phyloP scores from a whole-genome alignment of 2,329 filamentous ascomycete genomes.

The Penicillium vulpinum region DNA sequence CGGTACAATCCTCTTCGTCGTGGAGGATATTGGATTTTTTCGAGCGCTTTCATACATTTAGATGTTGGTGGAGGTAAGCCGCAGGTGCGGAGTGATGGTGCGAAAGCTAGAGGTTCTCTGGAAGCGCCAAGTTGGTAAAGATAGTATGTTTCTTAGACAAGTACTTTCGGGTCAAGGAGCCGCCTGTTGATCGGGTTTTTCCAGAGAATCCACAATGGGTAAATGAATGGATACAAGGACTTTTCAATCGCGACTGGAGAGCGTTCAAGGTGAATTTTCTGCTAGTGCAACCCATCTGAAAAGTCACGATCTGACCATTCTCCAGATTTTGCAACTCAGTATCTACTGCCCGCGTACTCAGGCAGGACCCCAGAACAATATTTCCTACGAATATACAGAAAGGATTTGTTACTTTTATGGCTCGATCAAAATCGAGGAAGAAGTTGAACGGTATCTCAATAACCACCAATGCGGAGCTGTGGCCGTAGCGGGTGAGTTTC shows the following conservation, averaged over 20 bases:
- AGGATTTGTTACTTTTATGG: constrained; percentile 3
- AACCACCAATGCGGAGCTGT: neutral
- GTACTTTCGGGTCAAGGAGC: no score
- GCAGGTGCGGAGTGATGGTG: neutral
- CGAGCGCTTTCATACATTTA: neutral
- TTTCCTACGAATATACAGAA: neutral
- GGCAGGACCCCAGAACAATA: neutral
- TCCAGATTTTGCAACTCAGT: constrained; percentile 6
- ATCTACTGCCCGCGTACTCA: constrained; percentile 3
- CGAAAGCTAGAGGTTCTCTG: constrained; percentile 7
- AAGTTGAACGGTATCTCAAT: neutral
- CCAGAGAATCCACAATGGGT: neutral
- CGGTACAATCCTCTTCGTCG: constrained; percentile 8
- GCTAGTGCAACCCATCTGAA: no score
- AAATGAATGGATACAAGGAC: neutral
- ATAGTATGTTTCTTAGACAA: neutral
- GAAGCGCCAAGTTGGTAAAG: neutral
- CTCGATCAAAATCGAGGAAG: constrained; percentile 2
- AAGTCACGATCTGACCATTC: neutral
- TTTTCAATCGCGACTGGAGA: neutral
- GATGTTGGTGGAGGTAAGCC: constrained; percentile 1
- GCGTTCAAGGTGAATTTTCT: neutral
- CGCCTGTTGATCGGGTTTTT: no score
- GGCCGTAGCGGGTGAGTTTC: neutral
- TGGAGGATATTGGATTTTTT: constrained; percentile 7